Evolutionary conservation across 2,329 filamentous ascomycete species (phyloP).

Genomic region (Orbilia brochopaga): DNA sequence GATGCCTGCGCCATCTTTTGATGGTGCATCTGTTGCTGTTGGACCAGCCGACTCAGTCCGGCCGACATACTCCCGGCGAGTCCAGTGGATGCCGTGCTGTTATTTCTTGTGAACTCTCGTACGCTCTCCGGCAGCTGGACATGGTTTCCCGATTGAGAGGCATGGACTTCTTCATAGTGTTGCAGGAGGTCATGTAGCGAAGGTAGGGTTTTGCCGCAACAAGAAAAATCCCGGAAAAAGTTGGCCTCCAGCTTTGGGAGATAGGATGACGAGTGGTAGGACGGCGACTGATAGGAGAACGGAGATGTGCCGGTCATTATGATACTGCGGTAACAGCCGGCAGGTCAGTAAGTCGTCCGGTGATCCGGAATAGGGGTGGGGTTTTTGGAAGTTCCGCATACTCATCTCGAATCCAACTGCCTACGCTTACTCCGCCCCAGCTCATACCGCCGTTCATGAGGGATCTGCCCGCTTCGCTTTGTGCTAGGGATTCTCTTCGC

Average conservation of each 20-base stretch:
- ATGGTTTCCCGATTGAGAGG: constrained; percentile 65
- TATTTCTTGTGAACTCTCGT: constrained; percentile 58
- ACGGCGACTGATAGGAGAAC: constrained; percentile 86
- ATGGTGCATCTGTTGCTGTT: constrained; percentile 58
- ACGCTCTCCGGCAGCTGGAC: constrained; percentile 49
- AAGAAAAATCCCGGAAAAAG: constrained; percentile 96
- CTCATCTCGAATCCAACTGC: constrained; percentile 98
- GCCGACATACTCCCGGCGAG: constrained; percentile 61
- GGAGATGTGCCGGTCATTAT: constrained; percentile 97
- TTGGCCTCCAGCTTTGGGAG: constrained; percentile 94
- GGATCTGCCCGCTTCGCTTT: constrained; percentile 58
- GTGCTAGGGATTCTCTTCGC: constrained; percentile 59
- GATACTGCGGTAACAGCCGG: constrained; percentile 67
- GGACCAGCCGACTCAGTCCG: constrained; percentile 55
- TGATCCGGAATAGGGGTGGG: constrained; percentile 2
- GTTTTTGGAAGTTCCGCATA: constrained; percentile 65
- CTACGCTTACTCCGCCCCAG: constrained; percentile 94
- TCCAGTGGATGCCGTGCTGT: constrained; percentile 60
- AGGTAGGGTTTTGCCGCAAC: constrained; percentile 86
- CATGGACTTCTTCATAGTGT: constrained; percentile 95
- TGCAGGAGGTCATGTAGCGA: constrained; percentile 93
- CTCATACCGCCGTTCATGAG: constrained; percentile 74
- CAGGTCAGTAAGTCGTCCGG: background rate
- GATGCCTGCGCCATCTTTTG: constrained; percentile 50
- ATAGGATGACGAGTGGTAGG: constrained; percentile 95